Percentiles rank a stretch among this genome's conserved stretches.
phyloP scores from a whole-genome alignment of 495 filamentous ascomycete species.

The Aspergillus diversus region DNA sequence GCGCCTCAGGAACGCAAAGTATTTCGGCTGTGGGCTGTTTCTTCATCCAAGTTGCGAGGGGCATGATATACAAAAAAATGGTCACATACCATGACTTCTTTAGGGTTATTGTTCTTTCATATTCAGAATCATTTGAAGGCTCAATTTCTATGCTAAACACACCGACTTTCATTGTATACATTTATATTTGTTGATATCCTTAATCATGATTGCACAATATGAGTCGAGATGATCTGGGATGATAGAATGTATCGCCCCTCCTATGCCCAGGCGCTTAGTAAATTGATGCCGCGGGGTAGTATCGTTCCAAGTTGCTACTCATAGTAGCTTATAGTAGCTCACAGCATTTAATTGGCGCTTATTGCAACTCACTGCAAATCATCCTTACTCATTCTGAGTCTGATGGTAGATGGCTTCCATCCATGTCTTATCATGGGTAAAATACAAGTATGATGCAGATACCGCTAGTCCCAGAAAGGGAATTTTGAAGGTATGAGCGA shows the following conservation, averaged over 20 bases:
- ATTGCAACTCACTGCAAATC: background rate
- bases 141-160: too few species aligned
- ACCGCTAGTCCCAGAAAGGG: background rate
- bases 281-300: background rate
- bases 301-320: background rate
- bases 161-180: background rate
- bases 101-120: too few species aligned
- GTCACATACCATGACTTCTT: too few species aligned
- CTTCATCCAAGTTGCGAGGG: slow-evolving; percentile 15
- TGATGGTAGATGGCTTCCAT: background rate
- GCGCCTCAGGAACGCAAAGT: slow-evolving; percentile 23
- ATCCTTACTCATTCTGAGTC: slow-evolving; percentile 3
- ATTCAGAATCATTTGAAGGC: too few species aligned
- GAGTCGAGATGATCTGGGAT: background rate
- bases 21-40: slow-evolving; percentile 23
- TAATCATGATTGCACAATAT: background rate
- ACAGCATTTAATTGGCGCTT: background rate
- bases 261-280: background rate
- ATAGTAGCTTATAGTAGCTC: background rate
- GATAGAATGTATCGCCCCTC: background rate
- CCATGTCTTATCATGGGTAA: background rate
- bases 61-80: too few species aligned
- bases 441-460: background rate
- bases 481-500: slow-evolving; percentile 7
- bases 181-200: background rate